phyloP scores from a whole-genome alignment of 202 grass and related monocot genomes.

The Dendrocalamus latiflorus region DNA sequence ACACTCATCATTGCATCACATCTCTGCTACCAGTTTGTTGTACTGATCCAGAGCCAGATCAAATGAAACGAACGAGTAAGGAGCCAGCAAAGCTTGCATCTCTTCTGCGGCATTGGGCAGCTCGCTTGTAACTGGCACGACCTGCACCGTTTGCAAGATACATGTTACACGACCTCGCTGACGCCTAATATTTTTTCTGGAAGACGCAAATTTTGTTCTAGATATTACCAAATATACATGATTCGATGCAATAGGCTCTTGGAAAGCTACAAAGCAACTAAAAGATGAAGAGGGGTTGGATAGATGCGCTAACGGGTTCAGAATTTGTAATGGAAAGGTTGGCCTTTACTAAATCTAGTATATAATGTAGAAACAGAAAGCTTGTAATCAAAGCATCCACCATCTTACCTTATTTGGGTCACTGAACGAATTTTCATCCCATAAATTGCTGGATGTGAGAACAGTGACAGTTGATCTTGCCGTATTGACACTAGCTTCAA shows the following conservation, averaged over 20 bases:
- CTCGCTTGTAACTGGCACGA: slow-evolving; percentile 19
- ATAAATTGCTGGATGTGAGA: slow-evolving; percentile 49
- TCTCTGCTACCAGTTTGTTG: slow-evolving; percentile 18
- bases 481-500: slow-evolving; percentile 27
- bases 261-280: no score
- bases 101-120: slow-evolving; percentile 35
- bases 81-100: slow-evolving; percentile 43
- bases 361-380: no score
- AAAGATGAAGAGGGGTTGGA: no score
- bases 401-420: slow-evolving; percentile 42
- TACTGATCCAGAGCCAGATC: slow-evolving; percentile 43
- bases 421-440: slow-evolving; percentile 68
- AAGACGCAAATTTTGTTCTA: no score
- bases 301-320: no score
- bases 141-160: slow-evolving; percentile 36
- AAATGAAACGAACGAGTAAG: slow-evolving; percentile 54
- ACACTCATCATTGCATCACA: slow-evolving; percentile 16
- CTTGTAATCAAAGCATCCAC: no score
- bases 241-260: no score
- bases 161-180: background rate
- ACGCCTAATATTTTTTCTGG: background rate
- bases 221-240: no score
- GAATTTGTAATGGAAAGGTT: no score
- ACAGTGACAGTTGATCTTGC: slow-evolving; percentile 30
- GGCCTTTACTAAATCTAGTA: no score